Base-by-base conservation (phyloP, 805 yeast species). In the Candida sphagnicola region DNA sequence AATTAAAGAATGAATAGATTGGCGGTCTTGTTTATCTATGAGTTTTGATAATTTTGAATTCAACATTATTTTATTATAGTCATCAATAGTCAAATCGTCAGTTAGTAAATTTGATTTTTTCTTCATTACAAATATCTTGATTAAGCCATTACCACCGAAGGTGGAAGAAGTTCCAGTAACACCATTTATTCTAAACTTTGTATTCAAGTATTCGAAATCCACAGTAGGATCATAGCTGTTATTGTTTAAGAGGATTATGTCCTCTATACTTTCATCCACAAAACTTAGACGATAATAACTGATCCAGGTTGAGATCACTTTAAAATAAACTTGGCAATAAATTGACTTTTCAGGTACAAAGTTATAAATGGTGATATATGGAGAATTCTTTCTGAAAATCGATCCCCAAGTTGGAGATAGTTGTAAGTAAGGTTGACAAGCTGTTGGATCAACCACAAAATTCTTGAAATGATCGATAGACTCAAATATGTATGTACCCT, bases 121-220 rank as follows among this genome's bases (percentile, higher is more conserved):
- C 8, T 40, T 34, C 50, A 62, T 48, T 10, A 57, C 52, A 31
- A 39, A 53, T 19, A 59, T 33, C 28, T 53, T 47, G 19, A 61
- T 47, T 13, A 54, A 44, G 1, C 58, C 57, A 29, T 51, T 56
- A 8, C 39, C 34, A 12, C 65, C 66, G 37, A 63, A 60, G 1
- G 65, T 59, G 13, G 67, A 60, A 5, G 64, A 48, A 3, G 59
- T 59, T 0, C 65, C 65, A 18, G 65, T 54, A 1, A 59, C 55
- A 2, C 69, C 68, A 34, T 44, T 37, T 5, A 61, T 43, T 15
- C 69, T 51, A 25, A 63, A 46, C 37, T 58, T 56, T 12, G 65
- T 54, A 18, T 42, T 47, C 30, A 49, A 46, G 43, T 47, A 52
- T 14, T 39, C 34, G 15, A 59, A 48, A 40, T 63, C 69, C 4